Percentiles rank a stretch among this genome's conserved stretches.
These are phyloP conservation scores for Trichophyton simii DNA, from an alignment of 2,329 filamentous ascomycete species.

Conservation along the genomic window DNA sequence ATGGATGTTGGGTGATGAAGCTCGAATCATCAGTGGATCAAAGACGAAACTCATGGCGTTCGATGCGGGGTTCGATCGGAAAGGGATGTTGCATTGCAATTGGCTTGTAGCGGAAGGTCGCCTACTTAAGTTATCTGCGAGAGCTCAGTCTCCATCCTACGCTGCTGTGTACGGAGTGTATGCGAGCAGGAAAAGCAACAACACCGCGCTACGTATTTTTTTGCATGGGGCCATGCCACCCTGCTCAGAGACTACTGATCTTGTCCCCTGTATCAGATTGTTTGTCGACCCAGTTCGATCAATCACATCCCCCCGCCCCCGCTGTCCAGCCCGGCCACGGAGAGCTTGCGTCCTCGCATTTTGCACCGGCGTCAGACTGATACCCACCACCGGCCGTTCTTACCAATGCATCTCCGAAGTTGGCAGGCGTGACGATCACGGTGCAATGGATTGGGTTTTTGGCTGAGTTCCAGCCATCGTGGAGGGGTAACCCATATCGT, in stretches of 20 bases:
- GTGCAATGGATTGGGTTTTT: constrained; percentile 5
- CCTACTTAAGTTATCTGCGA: neutral
- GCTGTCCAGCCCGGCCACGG: neutral
- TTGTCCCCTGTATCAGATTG: neutral
- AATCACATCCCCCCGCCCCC: constrained; percentile 3
- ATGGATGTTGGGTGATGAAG: neutral
- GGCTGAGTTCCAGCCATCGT: neutral
- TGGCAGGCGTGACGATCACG: constrained; percentile 2
- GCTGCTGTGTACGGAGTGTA: neutral
- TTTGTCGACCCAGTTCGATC: neutral
- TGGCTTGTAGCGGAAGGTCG: neutral
- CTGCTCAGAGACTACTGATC: neutral
- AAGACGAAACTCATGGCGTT: neutral
- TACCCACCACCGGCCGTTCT: neutral
- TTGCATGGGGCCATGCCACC: neutral
- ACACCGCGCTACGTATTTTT: neutral
- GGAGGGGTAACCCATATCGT: neutral
- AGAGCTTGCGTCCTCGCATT: neutral
- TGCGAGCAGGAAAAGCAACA: neutral
- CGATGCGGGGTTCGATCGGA: constrained; percentile 2
- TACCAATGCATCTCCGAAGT: neutral
- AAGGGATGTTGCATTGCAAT: neutral
- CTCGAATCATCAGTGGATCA: neutral
- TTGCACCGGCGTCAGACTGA: neutral
- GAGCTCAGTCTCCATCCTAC: neutral